A percentile compares a stretch with the other conserved stretches of the same genome.
Evolutionary conservation across 371 early-diverging fungal species (phyloP).

Genomic region (Encephalitozoon cuniculi): DNA sequence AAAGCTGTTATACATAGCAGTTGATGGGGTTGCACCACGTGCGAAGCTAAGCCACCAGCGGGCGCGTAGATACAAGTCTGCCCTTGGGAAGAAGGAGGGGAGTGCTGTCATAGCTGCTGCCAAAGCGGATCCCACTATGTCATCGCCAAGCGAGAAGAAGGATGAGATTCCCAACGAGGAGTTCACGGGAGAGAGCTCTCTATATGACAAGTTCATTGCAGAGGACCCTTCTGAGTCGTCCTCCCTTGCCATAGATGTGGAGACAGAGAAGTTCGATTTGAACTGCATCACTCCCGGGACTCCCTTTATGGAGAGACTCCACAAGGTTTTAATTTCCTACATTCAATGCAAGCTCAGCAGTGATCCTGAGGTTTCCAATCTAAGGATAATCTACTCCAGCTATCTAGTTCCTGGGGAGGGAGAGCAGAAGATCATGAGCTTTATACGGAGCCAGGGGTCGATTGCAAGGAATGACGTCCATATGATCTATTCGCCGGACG

Average conservation of each 20-base stretch:
- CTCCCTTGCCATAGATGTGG: constrained; percentile 63
- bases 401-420: constrained; percentile 96
- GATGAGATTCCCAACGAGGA: constrained; percentile 61
- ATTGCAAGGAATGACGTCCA: constrained; percentile 75
- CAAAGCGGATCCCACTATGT: background rate
- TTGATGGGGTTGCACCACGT: constrained; percentile 96
- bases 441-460: constrained; percentile 72
- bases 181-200: constrained; percentile 64
- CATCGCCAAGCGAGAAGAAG: background rate
- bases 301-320: constrained; percentile 85
- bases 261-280: constrained; percentile 69
- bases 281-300: constrained; percentile 99
- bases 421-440: constrained; percentile 98
- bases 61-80: constrained; percentile 84
- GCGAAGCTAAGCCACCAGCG: constrained; percentile 99
- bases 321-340: constrained; percentile 73
- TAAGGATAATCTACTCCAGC: constrained; percentile 73
- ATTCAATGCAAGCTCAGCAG: constrained; percentile 74
- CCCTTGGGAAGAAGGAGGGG: constrained; percentile 52
- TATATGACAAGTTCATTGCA: constrained; percentile 55
- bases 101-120: background rate
- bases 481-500: constrained; percentile 92
- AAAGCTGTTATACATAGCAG: constrained; percentile 86
- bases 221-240: constrained; percentile 52
- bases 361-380: constrained; percentile 77